Conservation (phyloP, 495 filamentous ascomycete genomes). For the Daldinia grandis region DNA sequence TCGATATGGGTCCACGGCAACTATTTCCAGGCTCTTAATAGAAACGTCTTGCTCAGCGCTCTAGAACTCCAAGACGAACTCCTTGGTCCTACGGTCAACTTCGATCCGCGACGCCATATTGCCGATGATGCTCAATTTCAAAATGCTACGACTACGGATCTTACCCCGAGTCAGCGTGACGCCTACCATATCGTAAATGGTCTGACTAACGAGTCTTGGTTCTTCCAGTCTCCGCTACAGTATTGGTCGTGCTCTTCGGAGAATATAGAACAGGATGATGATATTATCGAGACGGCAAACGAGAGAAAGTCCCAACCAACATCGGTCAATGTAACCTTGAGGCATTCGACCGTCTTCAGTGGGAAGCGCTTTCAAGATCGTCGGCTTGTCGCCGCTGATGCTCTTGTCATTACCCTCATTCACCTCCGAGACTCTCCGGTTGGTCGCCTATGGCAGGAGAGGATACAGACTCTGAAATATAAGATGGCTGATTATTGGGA, state of each 20-base stretch:
- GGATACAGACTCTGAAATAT: conserved; percentile 56
- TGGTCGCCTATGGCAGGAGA: conserved; percentile 66
- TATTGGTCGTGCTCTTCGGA: conserved; percentile 73
- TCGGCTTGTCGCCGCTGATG: conserved; percentile 70
- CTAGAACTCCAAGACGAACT: conserved; percentile 69
- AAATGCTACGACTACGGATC: conserved; percentile 33
- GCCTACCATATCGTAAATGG: conserved; percentile 61
- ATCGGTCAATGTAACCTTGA: conserved; percentile 71
- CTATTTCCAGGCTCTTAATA: conserved; percentile 75
- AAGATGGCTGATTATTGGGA: conserved; percentile 60
- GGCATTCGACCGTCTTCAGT: conserved; percentile 77
- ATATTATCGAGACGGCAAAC: conserved; percentile 73
- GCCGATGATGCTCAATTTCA: conserved; percentile 34
- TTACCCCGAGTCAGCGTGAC: conserved; percentile 56
- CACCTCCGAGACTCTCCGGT: conserved; percentile 66
- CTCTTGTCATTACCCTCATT: conserved; percentile 75
- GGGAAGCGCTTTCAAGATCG: conserved; percentile 73
- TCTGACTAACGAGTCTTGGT: conserved; percentile 63
- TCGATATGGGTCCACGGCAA: conserved; percentile 67
- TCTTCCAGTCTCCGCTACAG: conserved; percentile 76
- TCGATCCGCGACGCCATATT: conserved; percentile 53
- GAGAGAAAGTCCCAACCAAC: conserved; percentile 60
- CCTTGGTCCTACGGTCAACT: conserved; percentile 61
- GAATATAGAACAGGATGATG: conserved; percentile 61
- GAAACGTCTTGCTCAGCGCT: conserved; percentile 66